These are phyloP conservation scores for Graphilbum sp. DNA, from an alignment of 2,329 filamentous ascomycete species.

Conservation along the genomic window DNA sequence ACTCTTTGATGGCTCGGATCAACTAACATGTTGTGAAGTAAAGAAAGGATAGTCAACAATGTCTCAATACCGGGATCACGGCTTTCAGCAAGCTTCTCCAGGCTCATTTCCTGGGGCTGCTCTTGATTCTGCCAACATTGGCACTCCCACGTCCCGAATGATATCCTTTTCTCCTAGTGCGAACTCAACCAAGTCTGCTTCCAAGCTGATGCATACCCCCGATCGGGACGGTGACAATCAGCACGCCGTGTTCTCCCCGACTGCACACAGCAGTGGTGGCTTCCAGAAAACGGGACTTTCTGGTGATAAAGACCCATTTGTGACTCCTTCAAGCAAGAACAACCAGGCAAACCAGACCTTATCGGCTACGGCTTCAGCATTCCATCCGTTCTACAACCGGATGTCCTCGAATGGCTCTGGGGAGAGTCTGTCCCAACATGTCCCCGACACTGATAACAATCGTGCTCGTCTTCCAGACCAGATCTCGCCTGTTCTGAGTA, in stretches of 20 bases:
- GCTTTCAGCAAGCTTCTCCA: constrained; percentile 30
- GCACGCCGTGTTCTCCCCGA: constrained; percentile 12
- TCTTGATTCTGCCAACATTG: constrained; percentile 11
- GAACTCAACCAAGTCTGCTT: constrained; percentile 24
- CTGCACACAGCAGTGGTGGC: constrained; percentile 8
- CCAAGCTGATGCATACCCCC: constrained; percentile 19
- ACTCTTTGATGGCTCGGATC: too few relatives aligned
- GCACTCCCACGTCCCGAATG: constrained; percentile 47
- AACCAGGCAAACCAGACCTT: constrained; percentile 28
- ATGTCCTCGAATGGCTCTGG: constrained; percentile 10
- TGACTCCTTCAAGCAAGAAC: constrained; percentile 20
- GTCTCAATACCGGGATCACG: constrained; percentile 23
- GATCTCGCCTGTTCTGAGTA: constrained; percentile 24
- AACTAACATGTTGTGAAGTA: background rate
- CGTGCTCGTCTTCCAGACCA: constrained; percentile 12
- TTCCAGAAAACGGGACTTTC: constrained; percentile 13
- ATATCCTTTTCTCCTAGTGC: constrained; percentile 49
- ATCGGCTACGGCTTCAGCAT: constrained; percentile 46
- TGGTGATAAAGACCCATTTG: constrained; percentile 37
- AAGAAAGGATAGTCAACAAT: constrained; percentile 13
- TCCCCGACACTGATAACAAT: constrained; percentile 5
- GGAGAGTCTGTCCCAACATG: constrained; percentile 1
- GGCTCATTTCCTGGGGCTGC: constrained; percentile 23
- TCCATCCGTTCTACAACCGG: constrained; percentile 31
- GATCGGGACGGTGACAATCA: constrained; percentile 14